Conservation (phyloP, 169 alveolate genomes). For the Plasmodium vinckei region DNA sequence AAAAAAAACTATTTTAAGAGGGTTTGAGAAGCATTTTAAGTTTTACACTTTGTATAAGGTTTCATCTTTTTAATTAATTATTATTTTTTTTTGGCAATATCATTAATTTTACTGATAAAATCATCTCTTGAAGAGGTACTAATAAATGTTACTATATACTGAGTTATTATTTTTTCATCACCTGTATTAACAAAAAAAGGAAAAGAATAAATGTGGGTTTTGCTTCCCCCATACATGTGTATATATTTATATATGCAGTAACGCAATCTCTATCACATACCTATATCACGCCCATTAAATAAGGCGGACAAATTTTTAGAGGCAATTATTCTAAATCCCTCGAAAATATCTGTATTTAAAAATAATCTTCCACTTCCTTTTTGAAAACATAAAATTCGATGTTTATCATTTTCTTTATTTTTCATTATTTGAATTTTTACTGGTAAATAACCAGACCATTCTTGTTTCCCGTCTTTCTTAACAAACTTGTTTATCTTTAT, state of each 20-base stretch:
- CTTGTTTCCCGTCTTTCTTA: slow-evolving; percentile 52
- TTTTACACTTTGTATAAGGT: no score
- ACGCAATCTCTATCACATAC: slow-evolving; percentile 4
- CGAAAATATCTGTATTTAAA: slow-evolving; percentile 80
- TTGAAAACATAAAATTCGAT: slow-evolving; percentile 79
- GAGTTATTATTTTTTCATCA: slow-evolving; percentile 57
- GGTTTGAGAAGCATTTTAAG: no score
- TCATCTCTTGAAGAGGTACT: slow-evolving; percentile 60
- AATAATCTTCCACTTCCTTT: slow-evolving; percentile 84
- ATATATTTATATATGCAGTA: not conserved
- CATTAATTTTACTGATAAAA: slow-evolving; percentile 36
- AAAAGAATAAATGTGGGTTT: not conserved
- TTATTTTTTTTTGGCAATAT: slow-evolving; percentile 18
- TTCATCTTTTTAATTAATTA: no score
- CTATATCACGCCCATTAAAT: slow-evolving; percentile 63
- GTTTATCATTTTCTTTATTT: slow-evolving; percentile 34
- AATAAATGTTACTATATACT: slow-evolving; percentile 62
- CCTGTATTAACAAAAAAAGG: slow-evolving; percentile 4
- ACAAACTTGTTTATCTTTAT: slow-evolving; percentile 62
- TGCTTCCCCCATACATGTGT: not conserved
- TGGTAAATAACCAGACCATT: slow-evolving; percentile 75
- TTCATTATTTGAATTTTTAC: slow-evolving; percentile 74
- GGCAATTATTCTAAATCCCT: slow-evolving; percentile 56
- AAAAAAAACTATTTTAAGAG: not conserved
- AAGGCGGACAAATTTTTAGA: slow-evolving; percentile 58